Conservation (phyloP, 176 grass and related monocot genomes). For the Oryza glaberrima region DNA sequence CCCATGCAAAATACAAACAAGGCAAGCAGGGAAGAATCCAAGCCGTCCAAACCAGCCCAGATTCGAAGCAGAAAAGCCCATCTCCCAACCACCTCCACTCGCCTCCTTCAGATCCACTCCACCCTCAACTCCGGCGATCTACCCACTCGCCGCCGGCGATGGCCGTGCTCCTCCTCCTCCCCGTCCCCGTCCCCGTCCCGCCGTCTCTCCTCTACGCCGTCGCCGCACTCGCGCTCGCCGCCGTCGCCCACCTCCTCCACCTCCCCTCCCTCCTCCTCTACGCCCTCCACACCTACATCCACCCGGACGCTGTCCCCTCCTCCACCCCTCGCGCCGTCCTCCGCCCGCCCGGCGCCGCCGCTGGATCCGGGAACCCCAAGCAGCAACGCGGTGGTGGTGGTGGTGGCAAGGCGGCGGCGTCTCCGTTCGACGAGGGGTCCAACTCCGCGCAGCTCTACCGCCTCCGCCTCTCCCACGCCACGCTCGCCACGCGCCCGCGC, state of each 20-base stretch:
- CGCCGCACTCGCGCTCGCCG: neutral
- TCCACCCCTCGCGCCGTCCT: conserved; percentile 66
- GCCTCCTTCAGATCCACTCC: conserved; percentile 10
- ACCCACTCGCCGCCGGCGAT: conserved; percentile 38
- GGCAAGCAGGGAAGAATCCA: neutral
- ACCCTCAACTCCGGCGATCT: conserved; percentile 32
- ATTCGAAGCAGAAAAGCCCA: conserved; percentile 9
- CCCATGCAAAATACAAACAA: too few relatives aligned
- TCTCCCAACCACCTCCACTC: neutral
- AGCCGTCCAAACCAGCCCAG: neutral
- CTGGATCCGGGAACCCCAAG: conserved; percentile 32
- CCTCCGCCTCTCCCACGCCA: conserved; percentile 72
- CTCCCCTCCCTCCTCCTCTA: conserved; percentile 69
- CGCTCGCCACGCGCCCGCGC: conserved; percentile 60
- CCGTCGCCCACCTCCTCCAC: conserved; percentile 51
- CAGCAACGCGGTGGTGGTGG: conserved; percentile 44
- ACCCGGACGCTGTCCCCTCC: conserved; percentile 75
- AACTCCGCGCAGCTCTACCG: conserved; percentile 79
- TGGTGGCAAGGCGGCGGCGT: neutral
- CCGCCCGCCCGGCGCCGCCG: conserved; percentile 44
- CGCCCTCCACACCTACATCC: conserved; percentile 88
- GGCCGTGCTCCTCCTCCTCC: conserved; percentile 31
- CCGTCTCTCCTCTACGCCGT: conserved; percentile 44
- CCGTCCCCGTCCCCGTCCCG: conserved; percentile 23
- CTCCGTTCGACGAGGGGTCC: conserved; percentile 54